Conservation (phyloP, 2,329 filamentous ascomycete genomes). For the Dactylellina leptospora region DNA sequence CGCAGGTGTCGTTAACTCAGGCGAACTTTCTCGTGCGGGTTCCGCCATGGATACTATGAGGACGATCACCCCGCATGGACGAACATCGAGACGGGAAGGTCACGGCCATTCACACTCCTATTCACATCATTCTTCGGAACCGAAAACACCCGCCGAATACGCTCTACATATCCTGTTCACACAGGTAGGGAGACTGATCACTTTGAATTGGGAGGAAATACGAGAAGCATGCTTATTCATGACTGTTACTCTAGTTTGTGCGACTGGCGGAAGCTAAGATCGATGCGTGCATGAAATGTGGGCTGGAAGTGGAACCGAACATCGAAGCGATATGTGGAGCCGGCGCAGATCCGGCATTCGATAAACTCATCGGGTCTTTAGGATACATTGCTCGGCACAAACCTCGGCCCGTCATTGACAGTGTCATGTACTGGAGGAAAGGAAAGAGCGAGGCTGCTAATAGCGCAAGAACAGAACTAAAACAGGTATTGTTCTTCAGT, state of each 20-base stretch:
- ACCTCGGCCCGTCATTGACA: slow-evolving; percentile 93
- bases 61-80: slow-evolving; percentile 49
- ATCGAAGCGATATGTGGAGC: slow-evolving; percentile 91
- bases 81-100: slow-evolving; percentile 55
- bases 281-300: slow-evolving; percentile 77
- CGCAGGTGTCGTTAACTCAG: slow-evolving; percentile 36
- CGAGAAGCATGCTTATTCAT: slow-evolving; percentile 24
- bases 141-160: slow-evolving; percentile 97
- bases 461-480: slow-evolving; percentile 66
- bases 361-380: slow-evolving; percentile 90
- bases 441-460: slow-evolving; percentile 89
- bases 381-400: slow-evolving; percentile 91
- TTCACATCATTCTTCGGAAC: slow-evolving; percentile 68
- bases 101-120: slow-evolving; percentile 74
- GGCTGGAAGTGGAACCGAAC: slow-evolving; percentile 80
- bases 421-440: slow-evolving; percentile 98
- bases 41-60: slow-evolving; percentile 52
- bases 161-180: slow-evolving; percentile 96
- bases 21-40: slow-evolving; percentile 28
- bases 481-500: slow-evolving; percentile 50
- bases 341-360: slow-evolving; percentile 85
- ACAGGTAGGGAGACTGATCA: slow-evolving; percentile 67
- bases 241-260: slow-evolving; percentile 72
- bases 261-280: slow-evolving; percentile 96
- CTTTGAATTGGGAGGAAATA: background rate